These are phyloP conservation scores for Elaeagnus macrophylla DNA, from an alignment of 306 rosid genomes.

Conservation along the genomic window DNA sequence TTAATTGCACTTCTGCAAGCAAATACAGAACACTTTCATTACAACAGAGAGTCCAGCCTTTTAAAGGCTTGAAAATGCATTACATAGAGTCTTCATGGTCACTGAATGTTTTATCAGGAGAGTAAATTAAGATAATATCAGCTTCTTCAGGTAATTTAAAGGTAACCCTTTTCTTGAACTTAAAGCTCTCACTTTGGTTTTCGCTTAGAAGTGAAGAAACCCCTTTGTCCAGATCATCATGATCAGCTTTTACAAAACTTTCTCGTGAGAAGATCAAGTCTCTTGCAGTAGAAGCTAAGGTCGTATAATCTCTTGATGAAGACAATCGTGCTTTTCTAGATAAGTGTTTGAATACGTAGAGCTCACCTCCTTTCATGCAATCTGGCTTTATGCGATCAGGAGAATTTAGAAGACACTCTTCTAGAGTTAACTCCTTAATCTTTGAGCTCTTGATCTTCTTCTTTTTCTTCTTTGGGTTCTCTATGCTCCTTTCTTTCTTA, in stretches of 20 bases:
- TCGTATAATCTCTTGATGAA: not conserved
- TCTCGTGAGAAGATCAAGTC: conserved; percentile 10
- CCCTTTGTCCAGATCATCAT: not conserved
- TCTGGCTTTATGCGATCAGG: conserved; percentile 5
- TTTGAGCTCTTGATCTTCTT: not conserved
- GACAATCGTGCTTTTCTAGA: conserved; percentile 23
- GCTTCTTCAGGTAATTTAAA: conserved; percentile 32
- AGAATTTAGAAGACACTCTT: conserved; percentile 17
- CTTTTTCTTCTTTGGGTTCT: not conserved
- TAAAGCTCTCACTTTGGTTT: conserved; percentile 14
- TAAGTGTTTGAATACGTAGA: conserved; percentile 5
- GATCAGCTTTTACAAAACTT: not conserved
- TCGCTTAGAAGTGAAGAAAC: not conserved
- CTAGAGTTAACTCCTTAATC: conserved; percentile 12
- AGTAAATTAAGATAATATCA: conserved; percentile 24
- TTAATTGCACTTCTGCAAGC: too few relatives aligned
- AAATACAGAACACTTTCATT: too few relatives aligned
- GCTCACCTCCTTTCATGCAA: conserved; percentile 8
- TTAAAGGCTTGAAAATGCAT: not conserved
- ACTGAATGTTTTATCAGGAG: conserved; percentile 14
- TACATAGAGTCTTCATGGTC: not conserved
- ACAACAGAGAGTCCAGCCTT: not conserved
- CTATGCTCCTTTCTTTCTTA: conserved; percentile 3
- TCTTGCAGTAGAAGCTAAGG: conserved; percentile 12
- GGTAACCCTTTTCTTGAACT: conserved; percentile 26